Conservation (phyloP, 768 basidiomycete genomes). For the Favolaschia claudopus region DNA sequence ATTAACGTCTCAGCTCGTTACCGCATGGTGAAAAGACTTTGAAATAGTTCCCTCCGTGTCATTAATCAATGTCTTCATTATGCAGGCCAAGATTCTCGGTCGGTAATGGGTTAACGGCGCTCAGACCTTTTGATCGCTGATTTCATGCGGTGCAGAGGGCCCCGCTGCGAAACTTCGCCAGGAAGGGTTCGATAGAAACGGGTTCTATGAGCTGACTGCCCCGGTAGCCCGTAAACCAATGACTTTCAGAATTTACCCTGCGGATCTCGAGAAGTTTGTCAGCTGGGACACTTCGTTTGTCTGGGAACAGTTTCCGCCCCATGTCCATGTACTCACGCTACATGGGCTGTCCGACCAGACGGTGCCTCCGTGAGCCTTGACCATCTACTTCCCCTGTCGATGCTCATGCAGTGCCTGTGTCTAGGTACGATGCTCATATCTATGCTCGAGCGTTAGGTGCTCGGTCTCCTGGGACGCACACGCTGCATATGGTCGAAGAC, state of each 20-base stretch:
- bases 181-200: constrained; percentile 60
- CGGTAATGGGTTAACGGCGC: constrained; percentile 24
- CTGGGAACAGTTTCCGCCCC: constrained; percentile 70
- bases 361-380: constrained; percentile 74
- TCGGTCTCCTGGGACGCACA: constrained; percentile 73
- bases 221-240: constrained; percentile 71
- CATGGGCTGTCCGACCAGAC: constrained; percentile 77
- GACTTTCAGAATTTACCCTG: constrained; percentile 58
- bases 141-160: constrained; percentile 33
- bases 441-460: constrained; percentile 67
- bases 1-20: constrained; percentile 83
- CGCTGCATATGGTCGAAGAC: constrained; percentile 70
- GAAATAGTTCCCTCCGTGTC: not conserved
- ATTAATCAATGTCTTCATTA: constrained; percentile 13
- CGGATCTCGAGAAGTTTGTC: constrained; percentile 68
- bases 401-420: constrained; percentile 4
- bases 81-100: constrained; percentile 53
- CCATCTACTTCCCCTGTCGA: not conserved
- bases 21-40: constrained; percentile 57
- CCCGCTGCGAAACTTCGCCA: constrained; percentile 48
- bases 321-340: constrained; percentile 73
- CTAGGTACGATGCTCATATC: constrained; percentile 75
- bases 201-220: constrained; percentile 68
- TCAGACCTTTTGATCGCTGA: constrained; percentile 13
- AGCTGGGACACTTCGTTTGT: constrained; percentile 73